These are phyloP conservation scores for Ceratocystis diversiconidia DNA, from an alignment of 2,329 filamentous ascomycete species.

Conservation along the genomic window DNA sequence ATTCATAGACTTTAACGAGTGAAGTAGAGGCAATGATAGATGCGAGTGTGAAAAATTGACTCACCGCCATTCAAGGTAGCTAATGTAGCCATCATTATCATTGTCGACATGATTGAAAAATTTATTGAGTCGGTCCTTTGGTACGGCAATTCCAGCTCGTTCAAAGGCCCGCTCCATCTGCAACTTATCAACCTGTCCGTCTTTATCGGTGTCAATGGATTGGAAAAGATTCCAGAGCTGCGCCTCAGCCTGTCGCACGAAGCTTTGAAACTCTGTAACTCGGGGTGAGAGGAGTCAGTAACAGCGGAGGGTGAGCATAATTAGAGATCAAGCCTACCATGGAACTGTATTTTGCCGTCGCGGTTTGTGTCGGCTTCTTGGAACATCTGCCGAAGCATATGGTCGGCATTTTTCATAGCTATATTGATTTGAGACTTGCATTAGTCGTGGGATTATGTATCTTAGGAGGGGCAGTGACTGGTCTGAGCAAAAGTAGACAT, in stretches of 20 bases:
- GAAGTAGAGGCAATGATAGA: no score
- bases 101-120: slow-evolving; percentile 86
- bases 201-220: slow-evolving; percentile 70
- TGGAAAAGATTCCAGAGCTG: slow-evolving; percentile 72
- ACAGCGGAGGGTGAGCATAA: slow-evolving; percentile 3
- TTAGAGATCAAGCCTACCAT: slow-evolving; percentile 43
- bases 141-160: slow-evolving; percentile 63
- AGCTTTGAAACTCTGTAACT: slow-evolving; percentile 67
- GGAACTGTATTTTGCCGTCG: slow-evolving; percentile 81
- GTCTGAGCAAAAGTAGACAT: neutral
- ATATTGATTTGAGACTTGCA: slow-evolving; percentile 3
- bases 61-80: slow-evolving; percentile 93
- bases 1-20: no score
- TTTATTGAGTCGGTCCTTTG: slow-evolving; percentile 58
- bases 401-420: slow-evolving; percentile 80
- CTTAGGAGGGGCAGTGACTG: neutral
- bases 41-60: slow-evolving; percentile 24
- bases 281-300: slow-evolving; percentile 3
- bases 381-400: slow-evolving; percentile 68
- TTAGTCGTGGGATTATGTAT: neutral
- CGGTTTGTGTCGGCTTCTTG: slow-evolving; percentile 70
- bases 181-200: slow-evolving; percentile 74
- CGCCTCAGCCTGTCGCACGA: slow-evolving; percentile 75
- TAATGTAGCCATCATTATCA: slow-evolving; percentile 78
- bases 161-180: slow-evolving; percentile 71